Base-by-base conservation (phyloP, 2,329 filamentous ascomycete species). In the Fusarium nelsonii region DNA sequence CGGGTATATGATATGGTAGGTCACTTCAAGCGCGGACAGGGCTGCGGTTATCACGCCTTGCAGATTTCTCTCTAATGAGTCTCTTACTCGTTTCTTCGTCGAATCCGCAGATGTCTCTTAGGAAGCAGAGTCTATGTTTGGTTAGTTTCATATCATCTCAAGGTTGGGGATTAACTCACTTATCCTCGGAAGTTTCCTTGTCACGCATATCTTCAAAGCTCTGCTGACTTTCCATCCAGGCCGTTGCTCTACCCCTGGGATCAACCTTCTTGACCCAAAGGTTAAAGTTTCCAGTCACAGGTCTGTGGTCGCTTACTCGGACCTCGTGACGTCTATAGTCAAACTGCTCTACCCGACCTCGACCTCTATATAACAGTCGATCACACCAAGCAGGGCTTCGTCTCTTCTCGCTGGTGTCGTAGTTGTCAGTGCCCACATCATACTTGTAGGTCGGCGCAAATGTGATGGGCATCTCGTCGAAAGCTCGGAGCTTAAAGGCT, bases 381-480 rank as follows among this genome's bases (percentile, higher is more conserved):
- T 99, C 96, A 78, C 96, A 99, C 96, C 96, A 99, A 2, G 96
- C 96, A 0, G 96, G 96, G 23, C 93, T 91, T 50, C 96, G 88
- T 78, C 93, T 93, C 84, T 99, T 99, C 79, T 99, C 96, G 73
- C 92, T 95, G 1, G 92, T 91, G 77, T 99, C 96, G 78, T 98
- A 99, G 8, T 89, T 91, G 76, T 98, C 95, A 0, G 93, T 97
- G 16, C 94, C 94, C 1, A 98, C 93, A 73, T 99, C 96, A 78
- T 99, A 99, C 78, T 99, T 99, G 84, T 99, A 99, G 0, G 96
- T 99, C 1, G 96, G 96, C 9, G 93, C 91, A 77, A 99, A 99
- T 0, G 89, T 91, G 74, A 99, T 97, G 1, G 92, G 92, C 57
- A 91, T 85, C 80, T 99, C 96, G n/a, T 91, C 90, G 78, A 99